Percentiles rank a stretch among this genome's conserved stretches.
phyloP scores from a whole-genome alignment of 352 stramenopile genomes.

The Pythium rhizo-oryzae region DNA sequence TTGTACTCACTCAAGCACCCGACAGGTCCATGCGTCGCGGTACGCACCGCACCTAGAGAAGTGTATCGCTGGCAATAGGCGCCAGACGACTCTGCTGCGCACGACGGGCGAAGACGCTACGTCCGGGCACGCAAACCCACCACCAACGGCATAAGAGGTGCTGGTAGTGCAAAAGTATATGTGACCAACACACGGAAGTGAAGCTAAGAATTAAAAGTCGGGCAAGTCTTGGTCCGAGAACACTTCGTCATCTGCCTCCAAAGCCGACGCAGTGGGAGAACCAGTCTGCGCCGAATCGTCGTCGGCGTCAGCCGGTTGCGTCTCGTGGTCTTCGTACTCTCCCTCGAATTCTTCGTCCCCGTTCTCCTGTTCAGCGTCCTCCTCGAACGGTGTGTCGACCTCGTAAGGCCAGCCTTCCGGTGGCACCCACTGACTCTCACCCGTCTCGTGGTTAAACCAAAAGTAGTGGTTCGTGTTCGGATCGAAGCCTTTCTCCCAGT shows the following conservation, averaged over 20 bases:
- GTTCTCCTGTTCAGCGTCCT: conserved; percentile 31
- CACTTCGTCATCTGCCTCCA: conserved; percentile 48
- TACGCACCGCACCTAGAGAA: conserved; percentile 80
- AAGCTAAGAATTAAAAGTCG: conserved; percentile 19
- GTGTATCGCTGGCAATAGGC: conserved; percentile 61
- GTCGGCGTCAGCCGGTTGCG: conserved; percentile 13
- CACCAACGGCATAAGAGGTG: neutral
- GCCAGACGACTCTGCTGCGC: conserved; percentile 34
- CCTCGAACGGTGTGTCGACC: conserved; percentile 66
- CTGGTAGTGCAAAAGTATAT: neutral
- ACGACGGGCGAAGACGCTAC: conserved; percentile 20
- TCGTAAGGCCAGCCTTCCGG: conserved; percentile 78
- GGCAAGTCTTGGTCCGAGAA: conserved; percentile 58
- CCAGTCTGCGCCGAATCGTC: neutral
- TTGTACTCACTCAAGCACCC: neutral
- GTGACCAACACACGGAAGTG: neutral
- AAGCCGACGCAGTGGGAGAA: conserved; percentile 36
- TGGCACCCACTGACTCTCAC: conserved; percentile 78
- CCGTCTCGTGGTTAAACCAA: conserved; percentile 87
- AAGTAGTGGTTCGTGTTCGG: conserved; percentile 84
- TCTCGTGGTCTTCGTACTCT: conserved; percentile 9
- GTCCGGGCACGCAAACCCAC: neutral
- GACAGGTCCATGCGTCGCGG: conserved; percentile 62
- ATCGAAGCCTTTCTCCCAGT: conserved; percentile 89
- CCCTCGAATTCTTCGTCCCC: conserved; percentile 16